These are phyloP conservation scores for Microbotryum lychnidis-dioicae DNA, from an alignment of 1,284 basidiomycete species.

Conservation along the genomic window DNA sequence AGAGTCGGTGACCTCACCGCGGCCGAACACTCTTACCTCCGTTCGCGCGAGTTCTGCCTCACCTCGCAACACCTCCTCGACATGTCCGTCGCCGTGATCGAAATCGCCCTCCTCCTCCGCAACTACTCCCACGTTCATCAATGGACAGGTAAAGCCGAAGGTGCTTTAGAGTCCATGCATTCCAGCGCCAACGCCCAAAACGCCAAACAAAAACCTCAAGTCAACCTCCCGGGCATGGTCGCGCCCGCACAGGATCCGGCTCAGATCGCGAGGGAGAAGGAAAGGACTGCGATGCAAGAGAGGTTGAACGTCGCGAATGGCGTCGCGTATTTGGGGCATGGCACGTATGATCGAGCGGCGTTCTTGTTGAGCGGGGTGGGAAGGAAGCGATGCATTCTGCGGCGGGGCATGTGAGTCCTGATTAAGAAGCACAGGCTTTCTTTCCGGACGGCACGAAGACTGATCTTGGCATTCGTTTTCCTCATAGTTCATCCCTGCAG, in stretches of 20 bases:
- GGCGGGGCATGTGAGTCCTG: conserved; percentile 8
- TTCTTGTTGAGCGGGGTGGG: conserved; percentile 46
- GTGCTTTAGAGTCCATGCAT: conserved; percentile 61
- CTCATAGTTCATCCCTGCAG: conserved; percentile 57
- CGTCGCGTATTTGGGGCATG: conserved; percentile 59
- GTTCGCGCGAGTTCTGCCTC: conserved; percentile 76
- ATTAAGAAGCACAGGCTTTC: not conserved
- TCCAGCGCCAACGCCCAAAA: conserved; percentile 30
- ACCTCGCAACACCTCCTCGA: conserved; percentile 76
- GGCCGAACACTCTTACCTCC: conserved; percentile 68
- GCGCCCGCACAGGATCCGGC: conserved; percentile 25
- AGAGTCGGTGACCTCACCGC: conserved; percentile 58
- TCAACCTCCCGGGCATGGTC: conserved; percentile 34
- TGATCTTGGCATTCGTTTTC: not conserved
- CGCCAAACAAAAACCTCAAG: conserved; percentile 26
- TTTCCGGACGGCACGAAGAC: not conserved
- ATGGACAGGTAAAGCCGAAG: conserved; percentile 83
- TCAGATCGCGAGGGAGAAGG: conserved; percentile 30
- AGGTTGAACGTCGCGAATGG: conserved; percentile 71
- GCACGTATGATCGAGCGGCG: conserved; percentile 67
- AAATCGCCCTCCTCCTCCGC: conserved; percentile 70
- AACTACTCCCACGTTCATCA: conserved; percentile 74
- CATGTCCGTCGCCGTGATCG: conserved; percentile 70
- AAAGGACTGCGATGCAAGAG: conserved; percentile 49
- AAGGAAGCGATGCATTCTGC: conserved; percentile 17